Conservation (phyloP, 208 protist species). For the Crithidia expoeki region DNA sequence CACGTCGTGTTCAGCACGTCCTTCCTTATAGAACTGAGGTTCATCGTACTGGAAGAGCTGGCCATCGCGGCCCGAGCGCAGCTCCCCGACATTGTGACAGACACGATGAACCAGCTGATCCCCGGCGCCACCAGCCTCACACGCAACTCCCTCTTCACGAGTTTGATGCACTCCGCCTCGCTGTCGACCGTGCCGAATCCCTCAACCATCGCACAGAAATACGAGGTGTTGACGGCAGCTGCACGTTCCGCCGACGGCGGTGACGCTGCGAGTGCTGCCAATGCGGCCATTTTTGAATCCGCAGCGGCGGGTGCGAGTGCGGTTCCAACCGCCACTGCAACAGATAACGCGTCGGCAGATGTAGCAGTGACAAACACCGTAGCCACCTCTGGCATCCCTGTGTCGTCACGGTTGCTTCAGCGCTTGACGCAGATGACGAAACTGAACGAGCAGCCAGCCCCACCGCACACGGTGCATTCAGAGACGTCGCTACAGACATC, state of each 20-base stretch:
- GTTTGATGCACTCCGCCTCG: slow-evolving; percentile 3
- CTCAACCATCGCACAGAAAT: neutral
- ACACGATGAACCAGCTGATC: slow-evolving; percentile 7
- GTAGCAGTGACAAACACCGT: no score
- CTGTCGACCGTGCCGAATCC: slow-evolving; percentile 2
- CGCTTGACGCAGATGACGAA: no score
- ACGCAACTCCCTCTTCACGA: neutral
- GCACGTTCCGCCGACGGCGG: neutral
- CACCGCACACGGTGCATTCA: neutral
- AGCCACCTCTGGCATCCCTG: no score
- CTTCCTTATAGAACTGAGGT: slow-evolving; percentile 2
- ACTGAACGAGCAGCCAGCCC: neutral
- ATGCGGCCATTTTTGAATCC: no score
- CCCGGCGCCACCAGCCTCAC: slow-evolving; percentile 2
- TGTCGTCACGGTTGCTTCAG: no score
- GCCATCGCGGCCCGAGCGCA: slow-evolving; percentile 1
- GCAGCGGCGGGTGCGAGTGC: no score
- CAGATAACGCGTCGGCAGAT: neutral
- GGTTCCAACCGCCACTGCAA: neutral
- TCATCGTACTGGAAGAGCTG: slow-evolving; percentile 2
- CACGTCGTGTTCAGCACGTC: slow-evolving; percentile 1
- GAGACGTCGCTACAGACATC: neutral
- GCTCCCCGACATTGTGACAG: neutral
- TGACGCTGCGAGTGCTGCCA: neutral
- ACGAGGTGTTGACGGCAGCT: neutral